Evolutionary conservation across 2,329 filamentous ascomycete species (phyloP), one percentile per base, ranked within the genome.

Genomic region (Diplocarpon mali): DNA sequence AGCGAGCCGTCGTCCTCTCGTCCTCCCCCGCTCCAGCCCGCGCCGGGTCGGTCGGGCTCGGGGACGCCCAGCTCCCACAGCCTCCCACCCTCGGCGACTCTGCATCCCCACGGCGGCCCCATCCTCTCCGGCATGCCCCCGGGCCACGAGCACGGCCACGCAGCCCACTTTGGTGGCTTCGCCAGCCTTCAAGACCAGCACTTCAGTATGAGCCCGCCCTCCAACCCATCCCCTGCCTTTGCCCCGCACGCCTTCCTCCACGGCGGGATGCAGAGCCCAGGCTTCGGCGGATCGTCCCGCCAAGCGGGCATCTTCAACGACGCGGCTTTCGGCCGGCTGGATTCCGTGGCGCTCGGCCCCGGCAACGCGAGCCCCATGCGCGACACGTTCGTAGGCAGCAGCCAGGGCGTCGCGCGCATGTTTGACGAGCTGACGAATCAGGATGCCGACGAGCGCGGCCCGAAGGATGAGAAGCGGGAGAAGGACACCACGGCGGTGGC

Each of bases 391-490:
- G 44, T 42, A 16, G 47, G 48, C 12, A 53, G 51, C 20, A 51
- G 46, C 40, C 52, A 54, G 38, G 53, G 53, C 13, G 44, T 53
- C 14, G 45, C 52, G 13, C 51, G 54, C 37, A 57, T 62, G 54
- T 62, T 62, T 45, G 54, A 57, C 28, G 57, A 60, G 14, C 47
- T 60, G n/a, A 61, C 57, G 12, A 57, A 61, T 42, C 50, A 52
- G 35, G 56, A 58, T 43, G 55, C 49, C n/a, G 51, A 55, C 20
- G 50, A 52, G 10, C 29, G 16, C 10, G 48, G 50, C 6, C 45
- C 48, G 5, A 54, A 53, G 20, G 45, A 31, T 12, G 54, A 54
- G 42, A 52, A 53, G 38, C 46, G 45, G 29, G 41, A n/a, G 10
- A 40, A 43, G 29, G 35, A 38, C 12, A 40, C 30, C 12, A 24